Conservation (phyloP, 108 stramenopile genomes). For the Skeletonema potamos region DNA sequence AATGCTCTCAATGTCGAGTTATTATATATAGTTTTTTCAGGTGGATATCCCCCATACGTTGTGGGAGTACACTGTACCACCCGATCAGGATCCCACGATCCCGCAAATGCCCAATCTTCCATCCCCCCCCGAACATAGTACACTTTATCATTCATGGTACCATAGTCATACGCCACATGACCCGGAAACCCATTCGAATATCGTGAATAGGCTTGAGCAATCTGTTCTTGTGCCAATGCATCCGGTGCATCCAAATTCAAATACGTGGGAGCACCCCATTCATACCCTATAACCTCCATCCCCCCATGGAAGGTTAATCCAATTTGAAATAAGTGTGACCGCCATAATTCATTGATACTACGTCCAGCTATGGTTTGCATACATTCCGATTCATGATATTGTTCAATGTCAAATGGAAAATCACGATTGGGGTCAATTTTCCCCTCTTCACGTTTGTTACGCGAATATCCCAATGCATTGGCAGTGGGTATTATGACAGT, state of each 20-base stretch:
- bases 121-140: slow-evolving; percentile 97
- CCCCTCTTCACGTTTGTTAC: slow-evolving; percentile 47
- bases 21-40: slow-evolving; percentile 65
- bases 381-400: slow-evolving; percentile 39
- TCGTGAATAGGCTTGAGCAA: slow-evolving; percentile 47
- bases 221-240: slow-evolving; percentile 44
- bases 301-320: slow-evolving; percentile 91
- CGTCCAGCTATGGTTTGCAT: slow-evolving; percentile 86
- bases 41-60: slow-evolving; percentile 57
- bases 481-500: slow-evolving; percentile 72
- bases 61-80: slow-evolving; percentile 63
- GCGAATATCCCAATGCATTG: slow-evolving; percentile 77
- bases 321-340: slow-evolving; percentile 77
- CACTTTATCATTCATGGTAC: slow-evolving; percentile 86
- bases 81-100: slow-evolving; percentile 85
- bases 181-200: slow-evolving; percentile 52
- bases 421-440: slow-evolving; percentile 89
- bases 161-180: slow-evolving; percentile 47
- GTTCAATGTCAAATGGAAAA: slow-evolving; percentile 72
- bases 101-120: slow-evolving; percentile 96
- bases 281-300: slow-evolving; percentile 90
- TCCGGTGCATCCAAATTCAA: slow-evolving; percentile 53
- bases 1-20: slow-evolving; percentile 82
- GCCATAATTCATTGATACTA: slow-evolving; percentile 81
- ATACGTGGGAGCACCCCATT: slow-evolving; percentile 82